These are phyloP conservation scores for Carex myosuroides DNA, from an alignment of 176 grass and related monocot species.

Conservation along the genomic window DNA sequence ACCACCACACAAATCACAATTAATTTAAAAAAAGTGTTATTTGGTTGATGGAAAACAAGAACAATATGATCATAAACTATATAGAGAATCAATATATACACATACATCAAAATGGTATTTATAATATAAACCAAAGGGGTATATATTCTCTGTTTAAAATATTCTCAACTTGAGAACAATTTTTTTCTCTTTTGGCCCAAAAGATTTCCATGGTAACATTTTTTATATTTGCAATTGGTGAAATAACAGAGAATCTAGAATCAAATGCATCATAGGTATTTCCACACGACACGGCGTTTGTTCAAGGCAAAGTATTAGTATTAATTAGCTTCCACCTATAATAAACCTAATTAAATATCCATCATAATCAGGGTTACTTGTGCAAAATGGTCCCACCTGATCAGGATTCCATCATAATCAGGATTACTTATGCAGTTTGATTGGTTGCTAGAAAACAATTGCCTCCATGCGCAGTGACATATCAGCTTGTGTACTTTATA, in stretches of 20 bases:
- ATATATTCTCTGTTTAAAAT: background rate
- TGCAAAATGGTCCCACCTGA: background rate
- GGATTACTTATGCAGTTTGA: background rate
- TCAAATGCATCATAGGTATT: background rate
- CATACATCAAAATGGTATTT: background rate
- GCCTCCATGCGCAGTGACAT: background rate
- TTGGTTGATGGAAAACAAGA: background rate
- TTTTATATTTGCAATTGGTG: background rate
- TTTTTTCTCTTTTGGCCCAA: background rate
- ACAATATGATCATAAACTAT: background rate
- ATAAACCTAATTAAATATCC: constrained; percentile 1
- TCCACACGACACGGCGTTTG: constrained; percentile 1
- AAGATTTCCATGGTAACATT: background rate
- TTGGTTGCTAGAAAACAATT: background rate
- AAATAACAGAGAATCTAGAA: background rate
- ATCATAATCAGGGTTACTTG: background rate
- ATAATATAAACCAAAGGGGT: background rate
- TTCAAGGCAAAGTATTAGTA: background rate
- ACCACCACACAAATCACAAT: background rate
- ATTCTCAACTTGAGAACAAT: background rate
- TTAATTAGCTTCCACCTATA: background rate
- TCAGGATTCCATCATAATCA: background rate
- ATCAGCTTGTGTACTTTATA: constrained; percentile 6
- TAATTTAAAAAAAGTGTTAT: background rate
- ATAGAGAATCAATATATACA: background rate